These are phyloP conservation scores for Sclerotinia nivalis DNA, from an alignment of 2,329 filamentous ascomycete species.

Conservation along the genomic window DNA sequence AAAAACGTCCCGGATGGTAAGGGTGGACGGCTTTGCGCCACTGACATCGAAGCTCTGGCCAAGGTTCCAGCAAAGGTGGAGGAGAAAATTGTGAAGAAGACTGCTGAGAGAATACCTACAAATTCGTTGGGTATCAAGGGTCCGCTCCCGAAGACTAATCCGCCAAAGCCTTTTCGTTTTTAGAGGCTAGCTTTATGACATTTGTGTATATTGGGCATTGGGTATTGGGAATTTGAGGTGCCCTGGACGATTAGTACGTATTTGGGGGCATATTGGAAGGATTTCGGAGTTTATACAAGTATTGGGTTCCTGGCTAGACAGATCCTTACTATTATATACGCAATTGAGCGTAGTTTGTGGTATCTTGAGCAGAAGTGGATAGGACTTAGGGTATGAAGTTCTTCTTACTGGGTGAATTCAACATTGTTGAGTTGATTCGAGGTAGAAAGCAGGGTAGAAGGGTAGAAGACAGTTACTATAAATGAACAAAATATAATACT, in stretches of 20 bases:
- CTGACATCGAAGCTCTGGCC: neutral
- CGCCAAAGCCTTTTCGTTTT: neutral
- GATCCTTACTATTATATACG: neutral
- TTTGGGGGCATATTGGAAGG: neutral
- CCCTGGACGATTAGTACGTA: too few species aligned
- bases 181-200: too few species aligned
- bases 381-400: neutral
- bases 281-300: neutral
- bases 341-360: neutral
- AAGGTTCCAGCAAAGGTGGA: neutral
- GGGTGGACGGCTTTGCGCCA: neutral
- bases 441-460: neutral
- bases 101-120: neutral
- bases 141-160: neutral
- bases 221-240: neutral
- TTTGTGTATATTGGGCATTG: neutral
- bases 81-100: neutral
- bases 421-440: too few species aligned
- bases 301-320: neutral
- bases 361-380: neutral
- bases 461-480: neutral
- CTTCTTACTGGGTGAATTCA: neutral
- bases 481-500: neutral
- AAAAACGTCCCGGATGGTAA: neutral
- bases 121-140: neutral